Conservation (phyloP, 1,139 yeast genomes). For the Yamadazyma sp. region DNA sequence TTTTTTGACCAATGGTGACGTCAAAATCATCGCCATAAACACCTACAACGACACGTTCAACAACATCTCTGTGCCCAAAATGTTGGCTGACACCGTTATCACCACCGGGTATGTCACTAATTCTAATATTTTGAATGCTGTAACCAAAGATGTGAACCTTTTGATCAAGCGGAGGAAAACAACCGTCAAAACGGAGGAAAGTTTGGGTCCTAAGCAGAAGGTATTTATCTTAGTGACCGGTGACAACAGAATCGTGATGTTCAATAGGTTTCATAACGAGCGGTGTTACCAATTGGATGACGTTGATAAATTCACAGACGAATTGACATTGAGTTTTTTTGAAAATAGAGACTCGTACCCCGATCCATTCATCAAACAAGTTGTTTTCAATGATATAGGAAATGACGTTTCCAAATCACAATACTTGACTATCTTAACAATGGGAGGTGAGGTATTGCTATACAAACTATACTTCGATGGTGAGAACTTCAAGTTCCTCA, state of each 20-base stretch:
- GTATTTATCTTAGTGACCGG: conserved; percentile 72
- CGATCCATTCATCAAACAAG: conserved; percentile 75
- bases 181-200: conserved; percentile 11
- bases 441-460: conserved; percentile 74
- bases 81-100: conserved; percentile 58
- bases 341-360: conserved; percentile 62
- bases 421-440: conserved; percentile 67
- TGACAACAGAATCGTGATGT: conserved; percentile 69
- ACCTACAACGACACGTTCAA: conserved; percentile 39
- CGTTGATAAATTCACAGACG: conserved; percentile 57
- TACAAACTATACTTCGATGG: conserved; percentile 61
- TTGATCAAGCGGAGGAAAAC: conserved; percentile 34
- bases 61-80: conserved; percentile 48
- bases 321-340: conserved; percentile 53
- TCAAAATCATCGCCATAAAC: conserved; percentile 45
- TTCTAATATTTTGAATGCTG: conserved; percentile 42
- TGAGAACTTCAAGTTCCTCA: conserved; percentile 47
- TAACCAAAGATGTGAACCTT: conserved; percentile 39
- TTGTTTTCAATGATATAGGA: conserved; percentile 66
- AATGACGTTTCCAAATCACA: conserved; percentile 54
- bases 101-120: conserved; percentile 67
- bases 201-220: conserved; percentile 40
- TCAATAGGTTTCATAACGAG: conserved; percentile 63
- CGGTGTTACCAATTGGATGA: conserved; percentile 65
- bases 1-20: conserved; percentile 58